Base-by-base conservation (phyloP, 1,284 basidiomycete genomes). In the Moesziomyces sp. region DNA sequence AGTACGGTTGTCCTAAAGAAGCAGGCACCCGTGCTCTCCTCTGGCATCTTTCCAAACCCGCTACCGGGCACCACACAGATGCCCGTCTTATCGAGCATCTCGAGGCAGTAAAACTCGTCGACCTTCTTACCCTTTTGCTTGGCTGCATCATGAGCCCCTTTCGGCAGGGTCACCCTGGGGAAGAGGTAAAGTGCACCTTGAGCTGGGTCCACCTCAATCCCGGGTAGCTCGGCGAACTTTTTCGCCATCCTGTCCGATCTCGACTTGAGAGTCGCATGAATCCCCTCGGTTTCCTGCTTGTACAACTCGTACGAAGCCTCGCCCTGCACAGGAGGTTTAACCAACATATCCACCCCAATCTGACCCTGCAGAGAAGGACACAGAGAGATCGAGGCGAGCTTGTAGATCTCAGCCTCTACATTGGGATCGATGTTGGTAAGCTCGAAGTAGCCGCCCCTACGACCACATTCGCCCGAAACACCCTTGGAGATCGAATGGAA, bases 181-280 rank as follows among this genome's bases (percentile, higher is more conserved):
- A 91, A 94, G 46, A 95, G 87, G 85, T 95, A 95, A 81, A 95
- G 87, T 23, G 93, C 95, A 3, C 95, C 96, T 28, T 93, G 91
- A 3, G 82, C 81, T 21, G 79, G 76, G 14, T 76, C 67, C 6
- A 77, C 74, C 18, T 75, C 49, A 2, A 83, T 70, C 0, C 81
- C 81, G 1, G 65, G 66, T 8, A 83, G 58, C 56, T 76, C 38
- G 38, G 60, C 70, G 30, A 83, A 80, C 30, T 67, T 66, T 19
- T 46, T n/a, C 4, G 76, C 77, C 79, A 83, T 83, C 21, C 62
- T 56, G 9, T 76, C 68, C 3, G 70, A 74, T 10, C 82, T 73
- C 24, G 48, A 45, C 47, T 75, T 58, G 10, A 83, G 62, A 18
- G 81, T 82, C 5, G 63, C 53, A 50, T 72, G 70, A 52, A 83